Percentiles rank a stretch among this genome's conserved stretches.
Conservation (phyloP, 768 basidiomycete species). For the Hemileccinum rubropunctum region DNA sequence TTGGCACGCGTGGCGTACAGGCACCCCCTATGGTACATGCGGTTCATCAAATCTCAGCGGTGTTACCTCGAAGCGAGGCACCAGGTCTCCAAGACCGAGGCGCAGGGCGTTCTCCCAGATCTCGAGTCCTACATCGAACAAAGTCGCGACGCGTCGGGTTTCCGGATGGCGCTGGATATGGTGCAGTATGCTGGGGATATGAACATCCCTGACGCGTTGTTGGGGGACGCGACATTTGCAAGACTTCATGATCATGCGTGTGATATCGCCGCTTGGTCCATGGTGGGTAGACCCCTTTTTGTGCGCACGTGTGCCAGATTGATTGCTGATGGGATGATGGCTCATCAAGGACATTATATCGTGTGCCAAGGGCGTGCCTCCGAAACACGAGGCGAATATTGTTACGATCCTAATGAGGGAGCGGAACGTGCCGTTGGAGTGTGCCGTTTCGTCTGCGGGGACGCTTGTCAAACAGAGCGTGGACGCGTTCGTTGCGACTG, state of each 20-base stretch:
- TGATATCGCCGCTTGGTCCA: constrained; percentile 52
- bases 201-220: constrained; percentile 31
- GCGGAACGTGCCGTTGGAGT: constrained; percentile 45
- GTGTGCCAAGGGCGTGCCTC: constrained; percentile 46
- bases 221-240: constrained; percentile 26
- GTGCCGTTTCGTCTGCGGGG: constrained; percentile 34
- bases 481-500: constrained; percentile 26
- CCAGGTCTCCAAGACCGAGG: constrained; percentile 25
- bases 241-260: constrained; percentile 40
- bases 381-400: constrained; percentile 40
- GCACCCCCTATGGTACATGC: constrained; percentile 40
- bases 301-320: no score
- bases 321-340: neutral
- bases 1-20: constrained; percentile 34
- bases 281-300: constrained; percentile 37
- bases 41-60: constrained; percentile 38
- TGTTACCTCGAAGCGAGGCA: constrained; percentile 33
- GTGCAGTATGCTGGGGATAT: constrained; percentile 53
- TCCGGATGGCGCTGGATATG: constrained; percentile 48
- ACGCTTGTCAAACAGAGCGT: constrained; percentile 27
- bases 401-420: constrained; percentile 48
- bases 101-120: constrained; percentile 29
- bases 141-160: constrained; percentile 48
- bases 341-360: constrained; percentile 53
- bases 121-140: constrained; percentile 47